Conservation (phyloP, 495 filamentous ascomycete genomes). For the Penicillium canariense region DNA sequence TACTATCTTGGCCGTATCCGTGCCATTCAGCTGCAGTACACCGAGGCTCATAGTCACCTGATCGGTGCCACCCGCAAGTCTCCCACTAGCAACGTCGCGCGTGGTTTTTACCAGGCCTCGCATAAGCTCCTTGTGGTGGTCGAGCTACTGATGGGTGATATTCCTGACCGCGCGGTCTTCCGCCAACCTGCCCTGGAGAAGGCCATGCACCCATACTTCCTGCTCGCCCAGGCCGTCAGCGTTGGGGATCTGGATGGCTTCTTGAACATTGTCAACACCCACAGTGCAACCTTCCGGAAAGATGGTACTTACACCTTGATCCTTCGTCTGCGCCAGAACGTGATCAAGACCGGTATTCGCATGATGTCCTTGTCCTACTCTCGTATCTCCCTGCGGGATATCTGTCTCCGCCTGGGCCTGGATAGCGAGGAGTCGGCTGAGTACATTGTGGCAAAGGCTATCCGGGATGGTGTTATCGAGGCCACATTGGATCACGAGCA, state of each 20-base stretch:
- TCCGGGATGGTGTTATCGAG: slow-evolving; percentile 96
- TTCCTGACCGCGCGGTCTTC: slow-evolving; percentile 92
- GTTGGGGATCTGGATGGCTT: slow-evolving; percentile 93
- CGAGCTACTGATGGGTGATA: slow-evolving; percentile 97
- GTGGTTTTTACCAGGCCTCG: slow-evolving; percentile 92
- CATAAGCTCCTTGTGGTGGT: slow-evolving; percentile 93
- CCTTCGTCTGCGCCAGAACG: slow-evolving; percentile 90
- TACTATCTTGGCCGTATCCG: slow-evolving; percentile 96
- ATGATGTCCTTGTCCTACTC: slow-evolving; percentile 99
- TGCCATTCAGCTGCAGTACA: slow-evolving; percentile 93
- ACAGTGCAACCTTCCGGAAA: slow-evolving; percentile 80
- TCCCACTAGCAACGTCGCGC: slow-evolving; percentile 80
- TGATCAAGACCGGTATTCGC: slow-evolving; percentile 98
- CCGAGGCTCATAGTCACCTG: slow-evolving; percentile 92
- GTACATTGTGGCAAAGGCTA: slow-evolving; percentile 98
- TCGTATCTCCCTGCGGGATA: slow-evolving; percentile 94
- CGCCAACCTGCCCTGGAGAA: slow-evolving; percentile 80
- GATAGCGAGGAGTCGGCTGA: slow-evolving; percentile 94
- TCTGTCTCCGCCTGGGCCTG: slow-evolving; percentile 90
- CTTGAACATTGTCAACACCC: slow-evolving; percentile 72
- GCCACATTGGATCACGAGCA: slow-evolving; percentile 90
- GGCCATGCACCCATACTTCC: slow-evolving; percentile 85
- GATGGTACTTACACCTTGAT: slow-evolving; percentile 96
- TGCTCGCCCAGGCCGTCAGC: slow-evolving; percentile 90
- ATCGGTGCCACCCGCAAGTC: slow-evolving; percentile 91